These are phyloP conservation scores for Apium graveolens DNA, from an alignment of 129 eudicot genomes.

Conservation along the genomic window DNA sequence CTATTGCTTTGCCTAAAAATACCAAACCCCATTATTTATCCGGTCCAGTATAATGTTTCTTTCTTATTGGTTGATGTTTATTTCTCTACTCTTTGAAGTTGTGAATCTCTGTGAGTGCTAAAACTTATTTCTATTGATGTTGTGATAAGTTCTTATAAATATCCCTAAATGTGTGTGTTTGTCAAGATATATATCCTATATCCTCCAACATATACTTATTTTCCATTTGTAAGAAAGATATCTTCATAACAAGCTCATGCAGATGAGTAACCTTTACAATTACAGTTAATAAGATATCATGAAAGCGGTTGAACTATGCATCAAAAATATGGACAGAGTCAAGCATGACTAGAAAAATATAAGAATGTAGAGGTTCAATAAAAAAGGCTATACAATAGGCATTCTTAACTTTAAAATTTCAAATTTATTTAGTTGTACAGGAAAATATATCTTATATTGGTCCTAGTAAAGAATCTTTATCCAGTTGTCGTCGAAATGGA, in stretches of 20 bases:
- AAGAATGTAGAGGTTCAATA: no score
- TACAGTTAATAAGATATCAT: no score
- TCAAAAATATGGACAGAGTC: no score
- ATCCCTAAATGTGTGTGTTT: not conserved
- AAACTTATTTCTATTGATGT: not conserved
- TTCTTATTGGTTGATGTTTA: not conserved
- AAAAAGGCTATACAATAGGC: no score
- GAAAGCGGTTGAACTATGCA: no score
- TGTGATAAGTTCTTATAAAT: not conserved
- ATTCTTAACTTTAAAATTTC: no score
- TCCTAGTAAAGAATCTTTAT: no score
- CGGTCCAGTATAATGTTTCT: not conserved
- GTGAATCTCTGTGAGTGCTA: not conserved
- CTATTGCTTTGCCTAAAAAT: not conserved
- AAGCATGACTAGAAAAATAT: no score
- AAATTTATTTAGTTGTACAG: no score
- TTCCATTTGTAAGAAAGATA: not conserved
- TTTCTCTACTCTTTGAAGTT: not conserved
- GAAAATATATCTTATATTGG: no score
- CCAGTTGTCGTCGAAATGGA: no score
- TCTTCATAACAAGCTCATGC: not conserved
- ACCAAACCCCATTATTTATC: not conserved
- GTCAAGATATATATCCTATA: not conserved
- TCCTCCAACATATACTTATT: not conserved
- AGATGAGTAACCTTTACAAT: no score